These are phyloP conservation scores for Puccinia hordei DNA, from an alignment of 1,284 basidiomycete species.

Conservation along the genomic window DNA sequence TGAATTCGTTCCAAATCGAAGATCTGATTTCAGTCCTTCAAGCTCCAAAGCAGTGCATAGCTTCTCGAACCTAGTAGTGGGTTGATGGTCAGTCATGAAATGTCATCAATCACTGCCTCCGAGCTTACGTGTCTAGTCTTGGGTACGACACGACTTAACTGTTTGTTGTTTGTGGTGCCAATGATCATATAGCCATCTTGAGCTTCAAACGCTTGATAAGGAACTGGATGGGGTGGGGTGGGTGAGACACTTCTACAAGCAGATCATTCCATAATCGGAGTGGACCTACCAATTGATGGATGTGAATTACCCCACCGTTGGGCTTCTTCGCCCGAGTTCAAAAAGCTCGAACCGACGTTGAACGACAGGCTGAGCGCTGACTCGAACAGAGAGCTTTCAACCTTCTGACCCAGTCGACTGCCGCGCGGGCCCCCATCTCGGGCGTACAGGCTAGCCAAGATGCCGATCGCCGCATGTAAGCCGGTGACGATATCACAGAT, in stretches of 20 bases:
- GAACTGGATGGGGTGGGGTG: constrained; percentile 71
- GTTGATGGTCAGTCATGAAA: neutral
- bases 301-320: constrained; percentile 87
- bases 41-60: constrained; percentile 66
- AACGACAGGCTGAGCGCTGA: constrained; percentile 81
- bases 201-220: constrained; percentile 88
- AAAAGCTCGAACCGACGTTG: constrained; percentile 90
- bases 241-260: neutral
- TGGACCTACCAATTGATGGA: constrained; percentile 60
- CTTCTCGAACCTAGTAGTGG: constrained; percentile 67
- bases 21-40: constrained; percentile 67
- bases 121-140: neutral
- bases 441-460: constrained; percentile 75
- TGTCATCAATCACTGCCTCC: constrained; percentile 20
- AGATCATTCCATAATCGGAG: neutral
- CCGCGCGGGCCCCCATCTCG: constrained; percentile 3
- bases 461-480: constrained; percentile 69
- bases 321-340: constrained; percentile 82
- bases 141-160: constrained; percentile 63
- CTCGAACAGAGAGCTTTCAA: constrained; percentile 53
- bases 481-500: constrained; percentile 88
- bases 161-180: constrained; percentile 86
- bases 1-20: constrained; percentile 72
- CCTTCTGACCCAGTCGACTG: constrained; percentile 23
- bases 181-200: constrained; percentile 89